Percentiles rank a stretch among this genome's conserved stretches.
Evolutionary conservation across 176 grass and related monocot genomes (phyloP).

Genomic region (Oryza nivara): DNA sequence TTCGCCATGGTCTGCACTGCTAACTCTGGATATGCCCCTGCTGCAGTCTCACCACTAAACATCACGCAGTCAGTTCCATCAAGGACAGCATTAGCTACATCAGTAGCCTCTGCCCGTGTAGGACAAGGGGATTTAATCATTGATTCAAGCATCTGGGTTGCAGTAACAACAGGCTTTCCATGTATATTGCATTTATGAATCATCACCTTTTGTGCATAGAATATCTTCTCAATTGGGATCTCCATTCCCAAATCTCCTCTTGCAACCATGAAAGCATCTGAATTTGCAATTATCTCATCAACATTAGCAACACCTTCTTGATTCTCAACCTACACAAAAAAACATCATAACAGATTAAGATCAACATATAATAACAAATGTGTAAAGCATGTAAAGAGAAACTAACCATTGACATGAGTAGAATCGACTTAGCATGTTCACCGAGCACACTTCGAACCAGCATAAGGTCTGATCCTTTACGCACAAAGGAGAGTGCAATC

Average conservation of each 20-base stretch:
- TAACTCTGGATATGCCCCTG: slow-evolving; percentile 73
- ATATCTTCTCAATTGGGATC: slow-evolving; percentile 93
- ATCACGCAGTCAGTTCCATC: slow-evolving; percentile 88
- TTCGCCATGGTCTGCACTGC: slow-evolving; percentile 80
- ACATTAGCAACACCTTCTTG: slow-evolving; percentile 92
- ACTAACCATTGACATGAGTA: slow-evolving; percentile 87
- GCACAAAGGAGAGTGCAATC: slow-evolving; percentile 81
- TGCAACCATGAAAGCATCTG: slow-evolving; percentile 89
- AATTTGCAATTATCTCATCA: slow-evolving; percentile 83
- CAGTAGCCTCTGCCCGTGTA: slow-evolving; percentile 83
- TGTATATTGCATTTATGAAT: slow-evolving; percentile 86
- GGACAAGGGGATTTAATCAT: slow-evolving; percentile 95
- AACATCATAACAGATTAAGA: slow-evolving; percentile 16
- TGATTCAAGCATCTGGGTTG: slow-evolving; percentile 91
- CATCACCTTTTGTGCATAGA: slow-evolving; percentile 91
- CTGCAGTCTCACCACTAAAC: slow-evolving; percentile 90
- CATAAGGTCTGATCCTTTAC: slow-evolving; percentile 84
- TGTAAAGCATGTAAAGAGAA: not conserved
- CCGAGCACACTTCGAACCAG: slow-evolving; percentile 71
- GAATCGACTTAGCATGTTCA: slow-evolving; percentile 70
- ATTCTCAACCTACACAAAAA: slow-evolving; percentile 70
- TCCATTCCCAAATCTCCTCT: slow-evolving; percentile 88
- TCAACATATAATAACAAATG: not conserved
- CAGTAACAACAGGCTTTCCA: slow-evolving; percentile 89
- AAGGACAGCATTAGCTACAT: slow-evolving; percentile 84